A percentile compares a stretch with the other conserved stretches of the same genome.
These are phyloP conservation scores for Aspergillus baeticus DNA, from an alignment of 495 filamentous ascomycete species.

Conservation along the genomic window DNA sequence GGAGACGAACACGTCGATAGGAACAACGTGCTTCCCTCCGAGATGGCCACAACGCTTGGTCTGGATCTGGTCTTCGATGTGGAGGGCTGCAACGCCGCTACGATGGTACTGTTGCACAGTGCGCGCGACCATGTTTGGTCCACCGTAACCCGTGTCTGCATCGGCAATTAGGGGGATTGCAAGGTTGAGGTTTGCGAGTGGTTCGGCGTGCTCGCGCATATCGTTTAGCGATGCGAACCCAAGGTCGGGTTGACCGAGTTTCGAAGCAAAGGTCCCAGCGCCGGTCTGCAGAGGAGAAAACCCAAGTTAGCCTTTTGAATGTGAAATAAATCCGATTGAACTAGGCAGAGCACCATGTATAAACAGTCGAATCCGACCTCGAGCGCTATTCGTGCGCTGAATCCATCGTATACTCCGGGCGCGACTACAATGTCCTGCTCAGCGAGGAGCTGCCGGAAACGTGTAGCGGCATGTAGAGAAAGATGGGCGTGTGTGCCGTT, in stretches of 20 bases:
- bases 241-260: constrained; percentile 64
- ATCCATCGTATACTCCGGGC: constrained; percentile 69
- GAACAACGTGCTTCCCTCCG: constrained; percentile 60
- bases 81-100: constrained; percentile 68
- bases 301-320: not conserved
- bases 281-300: constrained; percentile 54
- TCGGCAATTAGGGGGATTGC: constrained; percentile 67
- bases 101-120: constrained; percentile 63
- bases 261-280: constrained; percentile 63
- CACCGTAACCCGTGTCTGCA: constrained; percentile 66
- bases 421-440: constrained; percentile 43
- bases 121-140: constrained; percentile 62
- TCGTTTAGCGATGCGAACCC: constrained; percentile 64
- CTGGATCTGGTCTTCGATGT: constrained; percentile 69
- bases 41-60: constrained; percentile 68
- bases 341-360: constrained; percentile 66
- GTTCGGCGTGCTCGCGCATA: constrained; percentile 63
- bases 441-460: too few relatives aligned
- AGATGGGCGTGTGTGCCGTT: too few relatives aligned
- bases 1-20: constrained; percentile 46
- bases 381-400: constrained; percentile 64
- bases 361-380: constrained; percentile 58
- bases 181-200: constrained; percentile 64
- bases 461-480: too few relatives aligned
- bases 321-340: too few relatives aligned